Evolutionary conservation across 306 rosid genomes (phyloP), one percentile per base, ranked within the genome.

Genomic region (Arachis hypogaea): DNA sequence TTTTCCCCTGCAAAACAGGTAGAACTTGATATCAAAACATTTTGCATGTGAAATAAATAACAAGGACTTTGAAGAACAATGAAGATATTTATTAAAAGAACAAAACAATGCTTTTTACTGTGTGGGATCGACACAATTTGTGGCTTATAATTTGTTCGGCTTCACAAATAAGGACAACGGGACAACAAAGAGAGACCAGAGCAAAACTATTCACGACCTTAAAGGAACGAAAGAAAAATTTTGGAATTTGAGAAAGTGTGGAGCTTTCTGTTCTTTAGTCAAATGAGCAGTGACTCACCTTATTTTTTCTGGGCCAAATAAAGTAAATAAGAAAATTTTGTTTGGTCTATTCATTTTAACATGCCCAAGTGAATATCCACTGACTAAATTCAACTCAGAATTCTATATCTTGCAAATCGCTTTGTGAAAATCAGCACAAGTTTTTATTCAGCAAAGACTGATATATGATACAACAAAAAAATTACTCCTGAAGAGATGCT

Each of bases 1-100:
- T 77, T 69, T 59, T 45, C 41, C 66, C 86, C 96, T 90, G 88
- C 82, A 88, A 77, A 4, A 58, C 38, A 33, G 43, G 54, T 43
- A 30, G 1, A 73, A 71, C 16, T 36, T 8, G 6, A 29, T 9
- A 22, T 78, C 71, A 82, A 68, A 73, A 40, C 22, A 56, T 66
- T 66, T 54, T 3, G 42, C 62, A 50, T 7, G 58, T 60, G 8
- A 50, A 6, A 50, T 11, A 46, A 47, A 8, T 36, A 43, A 59
- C 60, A 60, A 72, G 40, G 55, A 68, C 11, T 63, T 44, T 8
- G 33, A 30, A 63, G 47, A 56, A 55, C 14, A 64, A 60, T 2
- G 9, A 52, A 51, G 7, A 59, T 33, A 59, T 57, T 7, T n/a
- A 60, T 50, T 63, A 59, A 51, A 54, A 4, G 33, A 38, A 66